These are phyloP conservation scores for Salix exigua DNA, from an alignment of 345 rosid genomes.

Conservation along the genomic window DNA sequence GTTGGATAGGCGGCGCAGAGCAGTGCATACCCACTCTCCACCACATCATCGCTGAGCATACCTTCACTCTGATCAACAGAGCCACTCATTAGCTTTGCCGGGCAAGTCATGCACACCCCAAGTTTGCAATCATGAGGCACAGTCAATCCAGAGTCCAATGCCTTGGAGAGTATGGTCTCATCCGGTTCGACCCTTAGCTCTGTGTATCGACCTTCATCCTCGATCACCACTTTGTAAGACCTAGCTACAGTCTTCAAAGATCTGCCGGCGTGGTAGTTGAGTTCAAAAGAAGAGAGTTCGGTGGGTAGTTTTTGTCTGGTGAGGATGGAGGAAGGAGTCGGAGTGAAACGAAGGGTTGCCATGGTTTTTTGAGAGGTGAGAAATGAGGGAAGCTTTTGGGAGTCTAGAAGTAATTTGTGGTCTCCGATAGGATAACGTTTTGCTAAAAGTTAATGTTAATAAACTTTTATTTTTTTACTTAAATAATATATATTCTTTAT, in stretches of 20 bases:
- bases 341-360: conserved; percentile 60
- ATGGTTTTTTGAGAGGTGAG: conserved; percentile 28
- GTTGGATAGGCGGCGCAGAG: conserved; percentile 76
- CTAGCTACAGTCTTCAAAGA: conserved; percentile 24
- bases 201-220: conserved; percentile 62
- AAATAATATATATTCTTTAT: too few relatives aligned
- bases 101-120: conserved; percentile 99
- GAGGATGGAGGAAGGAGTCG: conserved; percentile 40
- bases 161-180: conserved; percentile 79
- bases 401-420: conserved; percentile 24
- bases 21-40: conserved; percentile 79
- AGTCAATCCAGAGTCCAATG: conserved; percentile 63
- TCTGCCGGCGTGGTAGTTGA: conserved; percentile 11
- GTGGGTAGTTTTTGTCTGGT: conserved; percentile 34
- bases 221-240: conserved; percentile 70
- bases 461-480: too few relatives aligned
- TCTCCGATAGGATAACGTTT: conserved; percentile 35
- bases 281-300: conserved; percentile 22
- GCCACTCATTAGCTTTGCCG: conserved; percentile 70
- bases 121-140: conserved; percentile 92
- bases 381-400: conserved; percentile 6
- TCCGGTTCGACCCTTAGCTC: conserved; percentile 82
- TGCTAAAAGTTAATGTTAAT: neutral
- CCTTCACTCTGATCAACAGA: conserved; percentile 91
- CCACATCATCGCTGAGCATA: conserved; percentile 95